Base-by-base conservation (phyloP, 1,284 basidiomycete genomes). In the Fomes fomentarius region DNA sequence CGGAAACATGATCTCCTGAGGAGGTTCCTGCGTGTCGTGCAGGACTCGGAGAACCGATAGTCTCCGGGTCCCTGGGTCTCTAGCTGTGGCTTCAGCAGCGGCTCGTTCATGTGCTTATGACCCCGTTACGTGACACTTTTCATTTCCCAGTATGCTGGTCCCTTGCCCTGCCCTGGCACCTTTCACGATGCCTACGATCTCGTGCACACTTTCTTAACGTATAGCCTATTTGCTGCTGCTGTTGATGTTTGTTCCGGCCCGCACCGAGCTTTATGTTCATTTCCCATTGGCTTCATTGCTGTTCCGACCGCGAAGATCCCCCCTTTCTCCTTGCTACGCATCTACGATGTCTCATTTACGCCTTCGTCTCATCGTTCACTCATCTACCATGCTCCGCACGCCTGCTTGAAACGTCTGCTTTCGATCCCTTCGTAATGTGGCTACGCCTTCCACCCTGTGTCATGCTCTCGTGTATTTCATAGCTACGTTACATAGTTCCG, bases 1-100 rank as follows among this genome's bases (percentile, higher is more conserved):
- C 80, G 81, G 64, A 77, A 75, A 58, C 73, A 70, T 22, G 64
- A 66, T 38, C 74, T 91, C 49, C 69, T 90, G 67, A 80, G 85
- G 57, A 79, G 77, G 57, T 84, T 91, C 61, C 69, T 82, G 43
- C 74, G 77, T 46, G 82, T 90, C 56, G 85, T 89, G 55, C 74
- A 85, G 54, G 42, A 57, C 48, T 55, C 56, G 40, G 79, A 83
- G 63, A 79, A 77, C 62, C 78, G 78, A 53, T 83, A 70, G 73
- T 52, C 50, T 53, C 31, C 19, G 40, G 37, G 45, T 35, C 21
- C 21, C 26, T 19, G 6, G n/a, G 15, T 17, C n/a, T n/a, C n/a
- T 30, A 15, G 26, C 26, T 2, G 34, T 3, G 25, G 14, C 24
- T 33, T 47, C 26, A 26, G 19, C 21, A 19, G 33, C 40, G 38